These are phyloP conservation scores for Rhizopogon vesiculosus DNA, from an alignment of 768 basidiomycete genomes.

Conservation along the genomic window DNA sequence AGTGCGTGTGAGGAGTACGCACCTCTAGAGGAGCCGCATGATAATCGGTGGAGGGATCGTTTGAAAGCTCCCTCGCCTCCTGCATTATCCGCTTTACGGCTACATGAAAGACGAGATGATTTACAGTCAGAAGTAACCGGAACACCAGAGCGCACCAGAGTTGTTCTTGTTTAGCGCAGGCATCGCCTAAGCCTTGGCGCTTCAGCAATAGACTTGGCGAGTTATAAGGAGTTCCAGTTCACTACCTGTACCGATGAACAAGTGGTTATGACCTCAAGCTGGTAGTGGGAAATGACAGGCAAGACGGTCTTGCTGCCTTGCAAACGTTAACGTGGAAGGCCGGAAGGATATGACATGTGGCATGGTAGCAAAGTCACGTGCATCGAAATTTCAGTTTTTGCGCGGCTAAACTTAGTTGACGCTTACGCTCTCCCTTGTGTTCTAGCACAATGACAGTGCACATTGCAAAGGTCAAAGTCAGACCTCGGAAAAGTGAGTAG, in stretches of 20 bases:
- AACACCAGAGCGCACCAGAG: conserved; percentile 51
- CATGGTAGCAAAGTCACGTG: neutral
- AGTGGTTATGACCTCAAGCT: neutral
- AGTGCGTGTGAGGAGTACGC: conserved; percentile 9
- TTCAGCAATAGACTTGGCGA: neutral
- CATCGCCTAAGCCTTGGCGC: conserved; percentile 5
- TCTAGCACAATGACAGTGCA: conserved; percentile 46
- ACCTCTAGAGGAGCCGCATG: conserved; percentile 78
- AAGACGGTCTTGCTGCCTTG: neutral
- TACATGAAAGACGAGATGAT: conserved; percentile 18
- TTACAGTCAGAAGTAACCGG: neutral
- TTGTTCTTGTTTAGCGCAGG: conserved; percentile 83
- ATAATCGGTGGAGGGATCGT: conserved; percentile 84
- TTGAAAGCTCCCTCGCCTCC: conserved; percentile 85
- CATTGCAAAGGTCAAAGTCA: conserved; percentile 77
- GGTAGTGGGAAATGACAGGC: neutral
- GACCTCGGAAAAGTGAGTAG: conserved; percentile 66
- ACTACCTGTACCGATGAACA: neutral
- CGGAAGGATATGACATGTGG: neutral
- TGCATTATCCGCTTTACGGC: conserved; percentile 98
- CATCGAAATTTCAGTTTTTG: neutral
- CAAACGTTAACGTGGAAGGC: neutral
- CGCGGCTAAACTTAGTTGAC: too few relatives aligned
- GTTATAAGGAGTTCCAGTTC: neutral
- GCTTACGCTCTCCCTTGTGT: too few relatives aligned